Base-by-base conservation (phyloP, 2,329 filamentous ascomycete genomes). In the Coniochaeta sp. region DNA sequence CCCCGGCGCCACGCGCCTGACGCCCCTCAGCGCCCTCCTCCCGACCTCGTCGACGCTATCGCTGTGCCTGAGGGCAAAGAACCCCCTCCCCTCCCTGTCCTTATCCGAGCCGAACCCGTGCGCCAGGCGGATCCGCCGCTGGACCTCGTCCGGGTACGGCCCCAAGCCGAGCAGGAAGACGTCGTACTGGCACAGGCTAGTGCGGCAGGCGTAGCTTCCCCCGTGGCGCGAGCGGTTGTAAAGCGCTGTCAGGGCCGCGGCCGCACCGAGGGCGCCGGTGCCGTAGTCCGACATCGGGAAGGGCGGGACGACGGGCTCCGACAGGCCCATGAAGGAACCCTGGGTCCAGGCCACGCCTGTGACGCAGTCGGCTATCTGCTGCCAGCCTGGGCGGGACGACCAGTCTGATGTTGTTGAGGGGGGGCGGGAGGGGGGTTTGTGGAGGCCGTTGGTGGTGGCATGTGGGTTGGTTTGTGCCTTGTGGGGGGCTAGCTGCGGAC, bases 191-290 rank as follows among this genome's bases (percentile, higher is more conserved):
- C 86, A 78, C 19, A 90, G 75, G 1, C 84, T 87, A 0, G 81
- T 83, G 58, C 81, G 84, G 56, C 86, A 86, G 61, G 85, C 77
- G 77, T 87, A 89, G 1, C 85, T 88, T 1, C 88, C 88, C 19
- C 88, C 88, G 14, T 74, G 71, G 9, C 79, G 85, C 0, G 87
- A 82, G 34, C 88, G 79, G 65, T 81, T 80, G 66, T 84, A 85
- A 9, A 90, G 76, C 0, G 86, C 88, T 0, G 79, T 79, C 38
- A 91, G 70, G 0, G 87, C 87, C 3, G 87, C 84, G 64, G 89
- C 85, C 52, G 86, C 85, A 3, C 87, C 88, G 74, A 89, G 86
- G 67, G 86, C 89, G 33, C 88, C 88, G 0, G 88, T 90, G 43
- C 87, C 87, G 66, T 90, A 90, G 72, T 84, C 83, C 24, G 80